Evolutionary conservation across 2,329 filamentous ascomycete genomes (phyloP).

Genomic region (Pseudocercospora crystallina): DNA sequence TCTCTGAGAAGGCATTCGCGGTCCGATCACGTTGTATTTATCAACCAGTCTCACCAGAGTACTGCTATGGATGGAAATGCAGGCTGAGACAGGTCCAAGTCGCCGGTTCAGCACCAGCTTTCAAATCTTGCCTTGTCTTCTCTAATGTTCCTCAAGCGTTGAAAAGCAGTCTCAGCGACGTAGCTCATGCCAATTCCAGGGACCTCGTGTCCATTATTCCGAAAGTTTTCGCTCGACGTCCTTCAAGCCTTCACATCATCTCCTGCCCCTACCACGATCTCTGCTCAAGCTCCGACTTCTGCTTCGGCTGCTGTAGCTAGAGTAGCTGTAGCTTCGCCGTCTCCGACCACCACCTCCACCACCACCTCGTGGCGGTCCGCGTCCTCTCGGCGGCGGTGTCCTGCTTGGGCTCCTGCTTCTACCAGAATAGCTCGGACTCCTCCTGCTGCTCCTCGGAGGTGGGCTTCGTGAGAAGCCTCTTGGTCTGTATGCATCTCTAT

Average conservation of each 20-base stretch:
- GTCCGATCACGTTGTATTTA: too few relatives aligned
- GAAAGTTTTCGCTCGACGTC: too few relatives aligned
- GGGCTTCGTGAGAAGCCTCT: conserved; percentile 24
- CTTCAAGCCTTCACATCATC: conserved; percentile 21
- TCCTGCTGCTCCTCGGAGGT: conserved; percentile 27
- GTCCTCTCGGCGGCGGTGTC: conserved; percentile 21
- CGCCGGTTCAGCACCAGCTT: too few relatives aligned
- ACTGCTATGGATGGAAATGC: too few relatives aligned
- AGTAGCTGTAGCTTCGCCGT: conserved; percentile 21
- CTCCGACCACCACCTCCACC: conserved; percentile 14
- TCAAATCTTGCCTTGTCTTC: too few relatives aligned
- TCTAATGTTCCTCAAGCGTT: too few relatives aligned
- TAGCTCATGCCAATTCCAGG: too few relatives aligned
- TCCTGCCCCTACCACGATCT: conserved; percentile 26
- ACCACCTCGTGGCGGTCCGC: conserved; percentile 18
- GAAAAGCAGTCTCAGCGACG: too few relatives aligned
- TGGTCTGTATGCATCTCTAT: conserved; percentile 30
- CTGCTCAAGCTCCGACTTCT: conserved; percentile 26
- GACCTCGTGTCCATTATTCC: too few relatives aligned
- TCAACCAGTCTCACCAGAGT: too few relatives aligned
- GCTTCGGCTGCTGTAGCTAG: conserved; percentile 22
- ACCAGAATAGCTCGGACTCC: conserved; percentile 38
- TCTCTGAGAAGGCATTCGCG: too few relatives aligned
- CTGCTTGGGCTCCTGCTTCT: conserved; percentile 35
- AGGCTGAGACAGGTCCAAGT: too few relatives aligned